phyloP scores from a whole-genome alignment of 768 basidiomycete species.

The Tylopilus plumbeoviolaceoides region DNA sequence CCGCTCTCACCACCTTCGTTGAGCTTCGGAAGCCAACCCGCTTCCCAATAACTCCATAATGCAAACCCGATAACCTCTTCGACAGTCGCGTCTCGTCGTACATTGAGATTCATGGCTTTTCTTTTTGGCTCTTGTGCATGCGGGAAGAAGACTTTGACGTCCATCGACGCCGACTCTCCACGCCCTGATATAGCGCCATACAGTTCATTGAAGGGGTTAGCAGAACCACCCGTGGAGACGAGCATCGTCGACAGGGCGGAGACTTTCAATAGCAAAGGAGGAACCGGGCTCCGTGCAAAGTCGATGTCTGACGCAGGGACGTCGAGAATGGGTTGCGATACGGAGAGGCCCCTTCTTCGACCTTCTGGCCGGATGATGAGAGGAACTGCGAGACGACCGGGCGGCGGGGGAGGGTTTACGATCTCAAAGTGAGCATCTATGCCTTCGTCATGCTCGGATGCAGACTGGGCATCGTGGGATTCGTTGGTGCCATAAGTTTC shows the following conservation, averaged over 20 bases:
- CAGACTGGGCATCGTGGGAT: constrained; percentile 21
- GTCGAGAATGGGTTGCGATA: constrained; percentile 22
- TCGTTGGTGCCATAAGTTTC: constrained; percentile 42
- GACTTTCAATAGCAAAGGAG: constrained; percentile 38
- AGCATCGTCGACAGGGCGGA: constrained; percentile 77
- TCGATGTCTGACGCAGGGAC: constrained; percentile 26
- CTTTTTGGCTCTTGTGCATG: constrained; percentile 59
- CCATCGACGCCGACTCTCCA: constrained; percentile 56
- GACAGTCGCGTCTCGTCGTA: constrained; percentile 83
- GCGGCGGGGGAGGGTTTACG: constrained; percentile 39
- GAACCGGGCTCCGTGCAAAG: constrained; percentile 53
- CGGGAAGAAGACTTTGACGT: constrained; percentile 82
- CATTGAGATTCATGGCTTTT: constrained; percentile 65
- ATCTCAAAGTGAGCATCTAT: constrained; percentile 53
- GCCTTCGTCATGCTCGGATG: constrained; percentile 19
- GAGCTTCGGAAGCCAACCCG: constrained; percentile 73
- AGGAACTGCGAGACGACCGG: constrained; percentile 17
- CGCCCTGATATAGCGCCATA: constrained; percentile 86
- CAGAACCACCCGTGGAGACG: constrained; percentile 52
- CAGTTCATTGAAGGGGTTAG: constrained; percentile 85
- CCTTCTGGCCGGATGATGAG: constrained; percentile 21
- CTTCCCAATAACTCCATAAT: constrained; percentile 91
- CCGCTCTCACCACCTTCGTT: constrained; percentile 66
- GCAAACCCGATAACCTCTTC: constrained; percentile 96
- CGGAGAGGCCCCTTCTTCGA: constrained; percentile 28